Conservation (phyloP, 257 asterid species). For the Rehmannia glutinosa region DNA sequence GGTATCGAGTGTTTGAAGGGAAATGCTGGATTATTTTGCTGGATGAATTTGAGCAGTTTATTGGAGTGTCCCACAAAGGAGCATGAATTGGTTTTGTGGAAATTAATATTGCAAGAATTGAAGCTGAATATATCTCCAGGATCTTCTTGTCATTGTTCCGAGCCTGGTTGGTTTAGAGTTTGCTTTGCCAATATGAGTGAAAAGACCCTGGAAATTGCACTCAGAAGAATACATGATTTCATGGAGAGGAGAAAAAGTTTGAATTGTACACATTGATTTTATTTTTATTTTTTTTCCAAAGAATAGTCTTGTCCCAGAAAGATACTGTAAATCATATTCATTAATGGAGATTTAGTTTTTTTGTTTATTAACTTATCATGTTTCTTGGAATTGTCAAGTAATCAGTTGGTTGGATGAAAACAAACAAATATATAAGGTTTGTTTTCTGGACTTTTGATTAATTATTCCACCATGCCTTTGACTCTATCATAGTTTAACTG, state of each 20-base stretch:
- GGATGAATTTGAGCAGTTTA: constrained; percentile 41
- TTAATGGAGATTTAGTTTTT: too few relatives aligned
- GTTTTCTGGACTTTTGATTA: too few relatives aligned
- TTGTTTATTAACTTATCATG: too few relatives aligned
- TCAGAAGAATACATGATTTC: constrained; percentile 31
- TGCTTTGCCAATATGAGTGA: constrained; percentile 61
- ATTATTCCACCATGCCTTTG: too few relatives aligned
- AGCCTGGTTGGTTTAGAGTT: constrained; percentile 54
- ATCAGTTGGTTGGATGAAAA: too few relatives aligned
- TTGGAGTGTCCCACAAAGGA: constrained; percentile 25
- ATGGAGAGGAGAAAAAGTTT: constrained; percentile 19
- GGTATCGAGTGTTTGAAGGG: constrained; percentile 46
- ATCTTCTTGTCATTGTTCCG: constrained; percentile 48
- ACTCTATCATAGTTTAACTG: too few relatives aligned
- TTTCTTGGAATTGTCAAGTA: too few relatives aligned
- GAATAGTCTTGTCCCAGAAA: too few relatives aligned
- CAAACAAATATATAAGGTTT: too few relatives aligned
- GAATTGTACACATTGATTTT: too few relatives aligned
- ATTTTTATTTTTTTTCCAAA: too few relatives aligned
- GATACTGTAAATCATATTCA: too few relatives aligned
- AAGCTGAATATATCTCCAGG: constrained; percentile 48
- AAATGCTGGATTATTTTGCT: constrained; percentile 51
- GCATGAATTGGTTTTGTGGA: constrained; percentile 34
- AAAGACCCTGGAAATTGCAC: constrained; percentile 36
- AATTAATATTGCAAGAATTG: constrained; percentile 31